phyloP scores from a whole-genome alignment of 106 monocot species.

The Posidonia australis region DNA sequence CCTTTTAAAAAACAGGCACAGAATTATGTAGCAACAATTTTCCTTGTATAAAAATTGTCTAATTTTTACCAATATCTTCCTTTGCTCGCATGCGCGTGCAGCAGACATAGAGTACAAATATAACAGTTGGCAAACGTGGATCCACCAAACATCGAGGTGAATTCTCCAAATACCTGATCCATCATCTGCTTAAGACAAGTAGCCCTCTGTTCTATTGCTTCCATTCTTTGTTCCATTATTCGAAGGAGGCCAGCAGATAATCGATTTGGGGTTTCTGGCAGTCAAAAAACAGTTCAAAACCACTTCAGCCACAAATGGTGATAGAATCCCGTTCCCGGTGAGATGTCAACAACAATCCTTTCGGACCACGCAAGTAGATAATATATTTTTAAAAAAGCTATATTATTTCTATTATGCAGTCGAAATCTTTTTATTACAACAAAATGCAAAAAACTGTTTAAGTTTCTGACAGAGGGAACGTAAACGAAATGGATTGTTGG shows the following conservation, averaged over 20 bases:
- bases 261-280: background rate
- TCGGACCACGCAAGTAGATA: too few relatives aligned
- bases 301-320: background rate
- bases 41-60: too few relatives aligned
- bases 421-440: background rate
- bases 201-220: constrained; percentile 36
- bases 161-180: constrained; percentile 23
- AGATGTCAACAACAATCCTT: too few relatives aligned
- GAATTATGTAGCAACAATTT: too few relatives aligned
- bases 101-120: background rate
- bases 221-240: constrained; percentile 54
- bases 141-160: background rate
- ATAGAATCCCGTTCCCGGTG: too few relatives aligned
- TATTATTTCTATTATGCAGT: background rate
- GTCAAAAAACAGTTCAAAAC: background rate
- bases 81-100: background rate
- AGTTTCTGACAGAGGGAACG: background rate
- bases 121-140: background rate
- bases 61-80: too few relatives aligned
- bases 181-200: constrained; percentile 40
- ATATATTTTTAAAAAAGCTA: background rate
- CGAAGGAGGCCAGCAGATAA: constrained; percentile 31
- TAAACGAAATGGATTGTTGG: background rate
- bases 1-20: too few relatives aligned
- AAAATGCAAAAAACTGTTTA: background rate